phyloP scores from a whole-genome alignment of 177 flowering plant species.

The Vitis hybrid region DNA sequence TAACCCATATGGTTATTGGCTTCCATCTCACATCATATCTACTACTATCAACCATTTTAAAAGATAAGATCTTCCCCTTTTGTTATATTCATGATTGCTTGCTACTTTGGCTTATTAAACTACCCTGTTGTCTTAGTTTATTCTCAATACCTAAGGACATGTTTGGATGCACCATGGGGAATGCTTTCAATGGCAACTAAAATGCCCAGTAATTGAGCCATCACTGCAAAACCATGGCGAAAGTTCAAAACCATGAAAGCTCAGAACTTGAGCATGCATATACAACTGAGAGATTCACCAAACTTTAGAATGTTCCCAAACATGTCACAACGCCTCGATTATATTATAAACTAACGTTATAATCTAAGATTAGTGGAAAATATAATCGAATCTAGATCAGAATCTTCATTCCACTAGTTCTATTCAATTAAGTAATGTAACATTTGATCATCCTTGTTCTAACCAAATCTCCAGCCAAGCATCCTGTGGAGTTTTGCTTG shows the following conservation, averaged over 20 bases:
- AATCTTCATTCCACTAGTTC: constrained; percentile 4
- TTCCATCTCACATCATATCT: neutral
- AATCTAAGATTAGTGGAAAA: neutral
- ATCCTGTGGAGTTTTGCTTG: neutral
- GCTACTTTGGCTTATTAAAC: neutral
- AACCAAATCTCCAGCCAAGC: constrained; percentile 4
- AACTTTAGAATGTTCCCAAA: neutral
- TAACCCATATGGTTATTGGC: neutral
- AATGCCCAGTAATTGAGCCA: no score
- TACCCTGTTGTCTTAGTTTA: neutral
- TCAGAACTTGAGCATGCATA: no score
- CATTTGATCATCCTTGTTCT: neutral
- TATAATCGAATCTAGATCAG: neutral
- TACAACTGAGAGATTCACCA: neutral
- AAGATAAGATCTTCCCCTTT: constrained; percentile 7
- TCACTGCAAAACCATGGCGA: no score
- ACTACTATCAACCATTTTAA: neutral
- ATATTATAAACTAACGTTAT: neutral
- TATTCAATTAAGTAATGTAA: neutral
- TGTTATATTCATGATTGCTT: neutral
- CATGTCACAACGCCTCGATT: no score
- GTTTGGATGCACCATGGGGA: neutral
- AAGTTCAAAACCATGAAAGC: no score
- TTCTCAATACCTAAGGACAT: neutral
- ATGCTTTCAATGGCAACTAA: neutral